A percentile compares a stretch with the other conserved stretches of the same genome.
phyloP scores from a whole-genome alignment of 2,329 filamentous ascomycete genomes.

The Westerdykella sp. region DNA sequence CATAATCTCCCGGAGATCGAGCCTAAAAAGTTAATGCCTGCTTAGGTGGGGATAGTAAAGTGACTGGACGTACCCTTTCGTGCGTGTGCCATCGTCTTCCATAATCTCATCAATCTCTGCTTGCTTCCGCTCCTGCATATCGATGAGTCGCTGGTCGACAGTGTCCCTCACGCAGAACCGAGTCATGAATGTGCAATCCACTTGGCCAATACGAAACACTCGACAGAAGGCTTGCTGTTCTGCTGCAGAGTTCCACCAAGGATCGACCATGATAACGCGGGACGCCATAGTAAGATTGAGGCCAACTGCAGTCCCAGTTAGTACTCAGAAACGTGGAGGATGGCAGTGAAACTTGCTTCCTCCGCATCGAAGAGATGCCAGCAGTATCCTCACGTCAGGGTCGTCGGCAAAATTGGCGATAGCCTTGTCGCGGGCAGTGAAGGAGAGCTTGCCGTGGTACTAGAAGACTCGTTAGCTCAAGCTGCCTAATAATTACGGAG shows the following conservation, averaged over 20 bases:
- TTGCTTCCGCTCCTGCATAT: conserved; percentile 53
- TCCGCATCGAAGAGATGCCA: conserved; percentile 53
- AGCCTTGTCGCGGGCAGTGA: conserved; percentile 40
- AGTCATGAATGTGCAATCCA: conserved; percentile 53
- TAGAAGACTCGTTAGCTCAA: conserved; percentile 8
- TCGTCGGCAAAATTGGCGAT: conserved; percentile 45
- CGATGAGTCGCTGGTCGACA: conserved; percentile 53
- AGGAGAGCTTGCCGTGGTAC: conserved; percentile 47
- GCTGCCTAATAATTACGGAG: not conserved
- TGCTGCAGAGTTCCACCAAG: conserved; percentile 54
- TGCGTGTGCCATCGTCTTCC: conserved; percentile 35
- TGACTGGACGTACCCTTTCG: conserved; percentile 20
- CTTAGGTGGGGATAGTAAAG: too few species aligned
- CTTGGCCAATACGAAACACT: conserved; percentile 60
- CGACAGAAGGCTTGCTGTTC: conserved; percentile 62
- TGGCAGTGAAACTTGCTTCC: conserved; percentile 33
- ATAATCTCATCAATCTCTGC: conserved; percentile 39
- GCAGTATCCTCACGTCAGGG: conserved; percentile 41
- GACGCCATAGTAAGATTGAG: conserved; percentile 56
- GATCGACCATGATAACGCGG: conserved; percentile 44
- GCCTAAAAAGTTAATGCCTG: conserved; percentile 11
- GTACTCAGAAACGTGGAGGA: not conserved
- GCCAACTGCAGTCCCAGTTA: conserved; percentile 28
- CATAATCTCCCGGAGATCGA: conserved; percentile 39
- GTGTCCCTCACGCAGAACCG: conserved; percentile 51